These are phyloP conservation scores for Westerdykella sp. DNA, from an alignment of 2,329 filamentous ascomycete species.

Conservation along the genomic window DNA sequence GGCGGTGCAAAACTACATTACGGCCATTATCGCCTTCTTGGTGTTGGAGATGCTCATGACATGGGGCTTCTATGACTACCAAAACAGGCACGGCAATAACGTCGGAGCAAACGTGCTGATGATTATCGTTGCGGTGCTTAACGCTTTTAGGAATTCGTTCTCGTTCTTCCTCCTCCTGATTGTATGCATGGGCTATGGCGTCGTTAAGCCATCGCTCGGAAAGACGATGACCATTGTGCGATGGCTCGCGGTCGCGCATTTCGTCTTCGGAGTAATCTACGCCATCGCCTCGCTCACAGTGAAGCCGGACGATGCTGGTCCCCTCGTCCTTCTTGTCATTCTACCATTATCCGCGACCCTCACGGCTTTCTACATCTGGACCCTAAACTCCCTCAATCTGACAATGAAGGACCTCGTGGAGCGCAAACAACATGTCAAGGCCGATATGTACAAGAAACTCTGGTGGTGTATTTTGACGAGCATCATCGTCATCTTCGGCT, in stretches of 20 bases:
- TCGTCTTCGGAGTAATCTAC: constrained; percentile 91
- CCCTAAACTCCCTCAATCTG: constrained; percentile 84
- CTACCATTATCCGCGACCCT: constrained; percentile 85
- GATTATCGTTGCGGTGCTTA: constrained; percentile 85
- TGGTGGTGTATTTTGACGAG: constrained; percentile 96
- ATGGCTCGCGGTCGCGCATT: constrained; percentile 84
- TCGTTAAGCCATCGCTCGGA: constrained; percentile 88
- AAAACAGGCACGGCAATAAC: constrained; percentile 84
- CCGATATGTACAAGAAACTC: constrained; percentile 92
- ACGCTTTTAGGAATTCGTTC: constrained; percentile 92
- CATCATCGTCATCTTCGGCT: constrained; percentile 92
- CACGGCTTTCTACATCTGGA: constrained; percentile 98
- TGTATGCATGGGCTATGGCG: constrained; percentile 98
- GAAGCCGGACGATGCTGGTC: constrained; percentile 81
- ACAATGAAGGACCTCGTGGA: constrained; percentile 96
- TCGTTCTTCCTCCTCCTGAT: constrained; percentile 97
- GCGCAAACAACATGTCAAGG: constrained; percentile 88
- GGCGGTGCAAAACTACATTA: constrained; percentile 98
- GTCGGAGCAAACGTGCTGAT: constrained; percentile 77
- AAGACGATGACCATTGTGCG: constrained; percentile 92
- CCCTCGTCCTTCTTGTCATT: constrained; percentile 86
- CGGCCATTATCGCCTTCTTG: constrained; percentile 88
- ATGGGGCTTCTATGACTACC: constrained; percentile 97
- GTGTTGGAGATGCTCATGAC: constrained; percentile 97
- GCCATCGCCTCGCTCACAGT: constrained; percentile 83